Percentiles rank a stretch among this genome's conserved stretches.
Evolutionary conservation across 2,329 filamentous ascomycete species (phyloP).

Genomic region (Aspergillus sp.): DNA sequence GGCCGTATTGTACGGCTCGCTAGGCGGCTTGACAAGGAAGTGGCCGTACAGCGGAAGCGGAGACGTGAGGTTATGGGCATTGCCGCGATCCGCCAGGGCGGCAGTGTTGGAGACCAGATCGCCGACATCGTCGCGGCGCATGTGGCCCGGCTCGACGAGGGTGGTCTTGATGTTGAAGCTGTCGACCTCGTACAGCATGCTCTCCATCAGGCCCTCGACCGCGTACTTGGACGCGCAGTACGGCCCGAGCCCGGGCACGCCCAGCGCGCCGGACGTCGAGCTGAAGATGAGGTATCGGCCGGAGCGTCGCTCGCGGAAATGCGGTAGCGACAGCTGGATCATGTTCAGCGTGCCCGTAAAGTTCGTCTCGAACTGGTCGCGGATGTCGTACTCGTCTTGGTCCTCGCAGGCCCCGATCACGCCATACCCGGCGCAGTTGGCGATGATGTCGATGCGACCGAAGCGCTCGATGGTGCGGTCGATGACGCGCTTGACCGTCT

Average conservation of each 20-base stretch:
- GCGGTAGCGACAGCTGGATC: slow-evolving; percentile 81
- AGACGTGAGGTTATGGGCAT: slow-evolving; percentile 30
- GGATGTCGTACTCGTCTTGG: slow-evolving; percentile 90
- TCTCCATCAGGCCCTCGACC: slow-evolving; percentile 91
- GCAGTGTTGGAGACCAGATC: slow-evolving; percentile 32
- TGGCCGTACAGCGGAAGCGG: slow-evolving; percentile 83
- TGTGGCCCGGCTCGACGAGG: slow-evolving; percentile 85
- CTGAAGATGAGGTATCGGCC: slow-evolving; percentile 95
- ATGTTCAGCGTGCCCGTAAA: slow-evolving; percentile 96
- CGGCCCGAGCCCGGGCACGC: slow-evolving; percentile 86
- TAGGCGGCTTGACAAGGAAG: slow-evolving; percentile 84
- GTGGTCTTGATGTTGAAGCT: slow-evolving; percentile 90
- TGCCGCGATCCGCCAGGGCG: slow-evolving; percentile 15
- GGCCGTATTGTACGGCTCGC: slow-evolving; percentile 73
- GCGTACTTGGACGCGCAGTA: slow-evolving; percentile 98
- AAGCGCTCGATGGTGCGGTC: slow-evolving; percentile 70
- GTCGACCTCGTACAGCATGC: slow-evolving; percentile 94
- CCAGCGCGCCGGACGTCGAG: slow-evolving; percentile 86
- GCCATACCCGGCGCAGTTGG: slow-evolving; percentile 91
- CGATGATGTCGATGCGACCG: slow-evolving; percentile 81
- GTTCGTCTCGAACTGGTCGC: slow-evolving; percentile 96
- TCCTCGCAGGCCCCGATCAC: slow-evolving; percentile 96
- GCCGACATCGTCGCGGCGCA: slow-evolving; percentile 72
- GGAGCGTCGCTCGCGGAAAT: slow-evolving; percentile 72
- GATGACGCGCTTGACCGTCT: slow-evolving; percentile 73